phyloP scores from a whole-genome alignment of 176 grass and related monocot genomes.

The Paspalum notatum region DNA sequence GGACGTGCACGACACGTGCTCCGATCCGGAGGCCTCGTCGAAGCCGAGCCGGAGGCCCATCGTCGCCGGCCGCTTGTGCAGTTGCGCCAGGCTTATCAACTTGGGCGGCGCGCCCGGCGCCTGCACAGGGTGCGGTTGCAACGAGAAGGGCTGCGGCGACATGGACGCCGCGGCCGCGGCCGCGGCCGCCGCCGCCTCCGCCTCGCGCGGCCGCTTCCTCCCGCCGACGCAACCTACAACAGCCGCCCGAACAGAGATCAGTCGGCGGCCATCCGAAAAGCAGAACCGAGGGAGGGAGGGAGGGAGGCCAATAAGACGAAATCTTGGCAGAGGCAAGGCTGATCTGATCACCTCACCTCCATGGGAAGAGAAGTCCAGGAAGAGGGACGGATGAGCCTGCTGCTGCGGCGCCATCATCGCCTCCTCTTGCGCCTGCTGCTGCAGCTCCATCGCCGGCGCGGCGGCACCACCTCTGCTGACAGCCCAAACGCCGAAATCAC shows the following conservation, averaged over 20 bases:
- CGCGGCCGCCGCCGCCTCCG: constrained; percentile 26
- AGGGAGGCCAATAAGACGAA: background rate
- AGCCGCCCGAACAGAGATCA: background rate
- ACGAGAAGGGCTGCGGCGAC: constrained; percentile 39
- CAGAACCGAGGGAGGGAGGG: background rate
- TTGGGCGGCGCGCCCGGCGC: background rate
- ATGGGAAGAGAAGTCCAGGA: constrained; percentile 36
- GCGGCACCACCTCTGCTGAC: constrained; percentile 28
- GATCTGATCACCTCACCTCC: constrained; percentile 27
- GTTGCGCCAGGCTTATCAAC: constrained; percentile 48
- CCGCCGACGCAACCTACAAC: constrained; percentile 35
- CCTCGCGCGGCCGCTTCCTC: constrained; percentile 52
- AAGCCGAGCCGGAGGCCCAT: constrained; percentile 60
- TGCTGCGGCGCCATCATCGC: background rate
- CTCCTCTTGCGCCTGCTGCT: background rate
- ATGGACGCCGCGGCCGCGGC: background rate
- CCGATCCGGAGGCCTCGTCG: constrained; percentile 35
- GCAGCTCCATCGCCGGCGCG: constrained; percentile 17
- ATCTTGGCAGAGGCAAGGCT: background rate
- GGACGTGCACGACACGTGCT: constrained; percentile 42
- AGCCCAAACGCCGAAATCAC: constrained; percentile 35
- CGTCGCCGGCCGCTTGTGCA: constrained; percentile 51
- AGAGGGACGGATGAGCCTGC: constrained; percentile 5
- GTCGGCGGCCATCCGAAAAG: background rate
- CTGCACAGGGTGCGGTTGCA: constrained; percentile 34